These are phyloP conservation scores for Escallonia rubra DNA, from an alignment of 129 eudicot species.

Conservation along the genomic window DNA sequence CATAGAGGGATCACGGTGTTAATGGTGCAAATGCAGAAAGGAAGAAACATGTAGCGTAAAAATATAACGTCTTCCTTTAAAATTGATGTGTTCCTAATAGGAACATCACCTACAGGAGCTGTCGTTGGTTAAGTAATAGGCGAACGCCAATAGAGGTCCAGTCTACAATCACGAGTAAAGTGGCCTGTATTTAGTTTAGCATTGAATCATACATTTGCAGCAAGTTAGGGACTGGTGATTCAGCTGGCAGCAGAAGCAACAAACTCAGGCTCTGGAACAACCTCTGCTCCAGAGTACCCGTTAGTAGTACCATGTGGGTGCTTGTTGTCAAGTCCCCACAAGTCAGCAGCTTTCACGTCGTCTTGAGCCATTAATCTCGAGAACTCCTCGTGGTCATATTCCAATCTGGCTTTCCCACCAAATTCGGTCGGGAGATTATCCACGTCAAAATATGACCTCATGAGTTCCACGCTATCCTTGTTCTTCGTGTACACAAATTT, in stretches of 20 bases:
- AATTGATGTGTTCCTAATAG: not conserved
- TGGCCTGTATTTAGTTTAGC: not conserved
- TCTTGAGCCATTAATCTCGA: constrained; percentile 68
- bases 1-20: too few relatives aligned
- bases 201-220: not conserved
- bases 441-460: constrained; percentile 63
- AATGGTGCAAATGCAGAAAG: too few relatives aligned
- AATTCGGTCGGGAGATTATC: constrained; percentile 86
- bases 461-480: constrained; percentile 72
- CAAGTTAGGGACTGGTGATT: not conserved
- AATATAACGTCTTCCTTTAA: too few relatives aligned
- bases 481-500: constrained; percentile 82
- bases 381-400: constrained; percentile 74
- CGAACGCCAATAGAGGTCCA: not conserved
- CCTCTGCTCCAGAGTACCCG: constrained; percentile 43
- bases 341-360: constrained; percentile 56
- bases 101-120: not conserved
- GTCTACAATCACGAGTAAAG: not conserved
- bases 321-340: constrained; percentile 62
- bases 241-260: constrained; percentile 22
- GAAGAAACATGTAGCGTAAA: too few relatives aligned
- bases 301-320: constrained; percentile 6
- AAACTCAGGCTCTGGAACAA: constrained; percentile 38
- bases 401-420: constrained; percentile 73
- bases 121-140: not conserved